Evolutionary conservation across 441 rosid genomes (phyloP).

Genomic region (Viola pubescens): DNA sequence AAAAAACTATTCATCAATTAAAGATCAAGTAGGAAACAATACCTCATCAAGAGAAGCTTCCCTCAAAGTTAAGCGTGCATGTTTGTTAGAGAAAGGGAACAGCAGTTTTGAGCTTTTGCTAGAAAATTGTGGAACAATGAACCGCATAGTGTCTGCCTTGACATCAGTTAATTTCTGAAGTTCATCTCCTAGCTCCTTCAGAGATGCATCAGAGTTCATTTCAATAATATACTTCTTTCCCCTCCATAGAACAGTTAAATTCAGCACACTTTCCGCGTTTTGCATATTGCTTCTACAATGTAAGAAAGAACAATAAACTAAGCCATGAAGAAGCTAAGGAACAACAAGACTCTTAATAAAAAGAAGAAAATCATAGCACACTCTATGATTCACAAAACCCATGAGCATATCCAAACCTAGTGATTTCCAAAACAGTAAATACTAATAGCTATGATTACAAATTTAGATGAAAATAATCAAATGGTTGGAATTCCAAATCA

Average conservation of each 20-base stretch:
- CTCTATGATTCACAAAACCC: not conserved
- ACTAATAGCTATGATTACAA: not conserved
- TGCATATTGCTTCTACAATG: constrained; percentile 33
- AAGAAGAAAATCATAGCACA: not conserved
- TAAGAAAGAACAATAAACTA: not conserved
- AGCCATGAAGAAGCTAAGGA: not conserved
- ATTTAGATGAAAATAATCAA: not conserved
- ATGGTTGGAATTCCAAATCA: not conserved
- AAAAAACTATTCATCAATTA: not conserved
- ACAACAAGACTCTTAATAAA: not conserved
- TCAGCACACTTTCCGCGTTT: constrained; percentile 26
- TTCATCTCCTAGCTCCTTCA: constrained; percentile 66
- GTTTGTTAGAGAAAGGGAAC: constrained; percentile 59
- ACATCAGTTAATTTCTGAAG: constrained; percentile 62
- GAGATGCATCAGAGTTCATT: constrained; percentile 42
- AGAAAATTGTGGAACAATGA: constrained; percentile 53
- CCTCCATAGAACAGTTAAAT: constrained; percentile 60
- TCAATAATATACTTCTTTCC: constrained; percentile 51
- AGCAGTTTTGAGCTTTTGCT: constrained; percentile 62
- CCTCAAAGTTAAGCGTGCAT: constrained; percentile 47
- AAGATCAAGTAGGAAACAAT: constrained; percentile 6
- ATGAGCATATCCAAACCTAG: not conserved
- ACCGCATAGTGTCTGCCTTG: constrained; percentile 64
- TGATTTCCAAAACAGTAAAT: not conserved
- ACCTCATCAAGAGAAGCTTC: constrained; percentile 57